Percentiles rank a stretch among this genome's conserved stretches.
These are phyloP conservation scores for Blastocystis hominis DNA, from an alignment of 352 stramenopile species.

Conservation along the genomic window DNA sequence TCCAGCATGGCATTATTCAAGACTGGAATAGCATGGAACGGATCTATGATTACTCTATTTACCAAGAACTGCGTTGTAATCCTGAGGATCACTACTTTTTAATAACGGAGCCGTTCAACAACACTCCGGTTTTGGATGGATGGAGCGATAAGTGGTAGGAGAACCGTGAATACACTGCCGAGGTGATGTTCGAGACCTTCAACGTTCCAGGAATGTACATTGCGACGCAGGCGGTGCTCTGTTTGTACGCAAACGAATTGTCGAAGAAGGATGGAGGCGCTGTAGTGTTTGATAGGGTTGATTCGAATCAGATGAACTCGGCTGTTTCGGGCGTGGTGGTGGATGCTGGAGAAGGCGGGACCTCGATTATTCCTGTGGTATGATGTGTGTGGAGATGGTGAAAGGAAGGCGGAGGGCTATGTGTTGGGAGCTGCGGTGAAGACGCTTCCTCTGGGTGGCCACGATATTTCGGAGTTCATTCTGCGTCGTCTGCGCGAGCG, in stretches of 20 bases:
- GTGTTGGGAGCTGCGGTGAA: slow-evolving; percentile 86
- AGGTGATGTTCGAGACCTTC: slow-evolving; percentile 92
- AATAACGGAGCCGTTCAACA: slow-evolving; percentile 80
- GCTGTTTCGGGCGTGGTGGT: slow-evolving; percentile 84
- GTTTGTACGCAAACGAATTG: slow-evolving; percentile 71
- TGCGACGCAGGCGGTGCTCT: slow-evolving; percentile 83
- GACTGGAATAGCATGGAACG: slow-evolving; percentile 89
- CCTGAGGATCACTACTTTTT: slow-evolving; percentile 82
- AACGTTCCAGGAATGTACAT: slow-evolving; percentile 86
- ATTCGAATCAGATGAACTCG: slow-evolving; percentile 64
- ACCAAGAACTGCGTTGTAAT: slow-evolving; percentile 82
- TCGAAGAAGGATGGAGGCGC: slow-evolving; percentile 62
- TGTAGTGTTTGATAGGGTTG: not conserved
- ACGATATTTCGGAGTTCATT: slow-evolving; percentile 87
- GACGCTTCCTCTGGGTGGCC: slow-evolving; percentile 81
- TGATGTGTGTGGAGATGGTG: not conserved
- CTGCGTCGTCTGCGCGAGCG: slow-evolving; percentile 78
- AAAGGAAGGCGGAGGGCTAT: slow-evolving; percentile 74
- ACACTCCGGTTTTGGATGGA: slow-evolving; percentile 67
- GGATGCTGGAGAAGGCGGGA: slow-evolving; percentile 83
- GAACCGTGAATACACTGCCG: slow-evolving; percentile 83
- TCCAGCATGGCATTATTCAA: slow-evolving; percentile 66
- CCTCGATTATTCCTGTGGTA: slow-evolving; percentile 80
- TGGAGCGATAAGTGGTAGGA: slow-evolving; percentile 62
- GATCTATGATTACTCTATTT: slow-evolving; percentile 80